Evolutionary conservation across 176 grass and related monocot genomes (phyloP).

Genomic region (Aechmea fasciata): DNA sequence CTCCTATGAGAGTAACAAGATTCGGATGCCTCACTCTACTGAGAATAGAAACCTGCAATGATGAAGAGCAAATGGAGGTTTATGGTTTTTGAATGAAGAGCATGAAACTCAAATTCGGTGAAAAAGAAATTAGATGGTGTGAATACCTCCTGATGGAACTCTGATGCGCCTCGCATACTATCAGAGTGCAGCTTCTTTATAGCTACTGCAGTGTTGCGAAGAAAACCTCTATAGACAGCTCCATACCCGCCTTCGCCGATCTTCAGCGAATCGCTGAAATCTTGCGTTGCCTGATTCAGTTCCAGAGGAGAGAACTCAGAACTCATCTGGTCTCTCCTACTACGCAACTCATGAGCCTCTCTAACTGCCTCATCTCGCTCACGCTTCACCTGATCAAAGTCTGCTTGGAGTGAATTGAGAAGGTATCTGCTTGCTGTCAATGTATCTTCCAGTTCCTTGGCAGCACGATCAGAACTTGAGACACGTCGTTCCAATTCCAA

Average conservation of each 20-base stretch:
- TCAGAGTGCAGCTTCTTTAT: slow-evolving; percentile 48
- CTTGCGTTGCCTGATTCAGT: slow-evolving; percentile 44
- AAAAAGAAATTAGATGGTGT: neutral
- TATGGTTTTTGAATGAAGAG: neutral
- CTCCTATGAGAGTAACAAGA: slow-evolving; percentile 26
- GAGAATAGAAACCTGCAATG: slow-evolving; percentile 13
- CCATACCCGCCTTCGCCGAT: slow-evolving; percentile 57
- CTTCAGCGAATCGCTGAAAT: slow-evolving; percentile 34
- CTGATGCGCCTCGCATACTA: slow-evolving; percentile 37
- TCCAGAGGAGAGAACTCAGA: slow-evolving; percentile 40
- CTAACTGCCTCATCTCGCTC: slow-evolving; percentile 26
- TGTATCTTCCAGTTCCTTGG: slow-evolving; percentile 26
- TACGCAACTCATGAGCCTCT: slow-evolving; percentile 28
- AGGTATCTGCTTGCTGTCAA: slow-evolving; percentile 4
- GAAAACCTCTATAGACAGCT: slow-evolving; percentile 47
- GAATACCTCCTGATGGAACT: slow-evolving; percentile 60
- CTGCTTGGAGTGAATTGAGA: slow-evolving; percentile 14
- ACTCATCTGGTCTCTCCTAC: slow-evolving; percentile 12
- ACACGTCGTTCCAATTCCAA: slow-evolving; percentile 27
- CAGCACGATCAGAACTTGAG: slow-evolving; percentile 22
- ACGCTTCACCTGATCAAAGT: slow-evolving; percentile 24
- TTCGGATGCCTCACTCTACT: slow-evolving; percentile 25
- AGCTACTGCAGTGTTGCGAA: slow-evolving; percentile 44
- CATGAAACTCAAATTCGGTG: neutral
- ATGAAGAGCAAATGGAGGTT: neutral